Evolutionary conservation across 495 filamentous ascomycete genomes (phyloP), one percentile per base, ranked within the genome.

Genomic region (Melanomma pulvis-pyrius): DNA sequence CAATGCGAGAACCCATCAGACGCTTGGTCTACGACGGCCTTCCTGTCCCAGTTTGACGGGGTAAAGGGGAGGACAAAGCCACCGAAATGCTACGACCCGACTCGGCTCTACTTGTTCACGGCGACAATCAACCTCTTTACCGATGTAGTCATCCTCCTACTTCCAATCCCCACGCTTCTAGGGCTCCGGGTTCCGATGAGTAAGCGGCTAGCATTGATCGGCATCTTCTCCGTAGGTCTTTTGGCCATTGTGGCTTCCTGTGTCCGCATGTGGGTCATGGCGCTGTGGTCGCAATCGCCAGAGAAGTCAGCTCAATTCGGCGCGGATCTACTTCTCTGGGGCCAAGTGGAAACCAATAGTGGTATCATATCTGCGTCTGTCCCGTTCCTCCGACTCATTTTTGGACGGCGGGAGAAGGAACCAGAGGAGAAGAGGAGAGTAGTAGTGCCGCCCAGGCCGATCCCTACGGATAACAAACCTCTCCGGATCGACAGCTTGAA

Each of bases 241-340:
- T 60, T 69, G 59, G 67, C 67, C 39, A 69, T 69, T 32, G 61
- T 69, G 13, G 67, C 67, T 13, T 60, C 54, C 8, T 69, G 67
- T 29, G 67, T 69, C 24, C 49, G 67, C 32, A 69, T 69, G 67
- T 69, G 67, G 67, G 61, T 69, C 26, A 69, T 69, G 67, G 67
- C 67, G 4, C 61, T 69, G 5, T 69, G 67, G 67, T 48, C 54
- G 29, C 61, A 64, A 39, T 62, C 57, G 4, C 53, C 61, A 0
- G 41, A 59, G 21, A 65, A 64, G 34, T 21, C 26, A 11, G 61
- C 55, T 22, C 19, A 56, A 15, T 69, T 69, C 24, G 67, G 67
- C 34, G 5, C 67, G 2, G 67, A 69, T 28, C 50, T 69, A 7
- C 58, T 69, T 13, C 67, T 69, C 25, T 69, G 67, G 67, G 67